phyloP scores from a whole-genome alignment of 805 yeast species.

The Saturnispora dispora region DNA sequence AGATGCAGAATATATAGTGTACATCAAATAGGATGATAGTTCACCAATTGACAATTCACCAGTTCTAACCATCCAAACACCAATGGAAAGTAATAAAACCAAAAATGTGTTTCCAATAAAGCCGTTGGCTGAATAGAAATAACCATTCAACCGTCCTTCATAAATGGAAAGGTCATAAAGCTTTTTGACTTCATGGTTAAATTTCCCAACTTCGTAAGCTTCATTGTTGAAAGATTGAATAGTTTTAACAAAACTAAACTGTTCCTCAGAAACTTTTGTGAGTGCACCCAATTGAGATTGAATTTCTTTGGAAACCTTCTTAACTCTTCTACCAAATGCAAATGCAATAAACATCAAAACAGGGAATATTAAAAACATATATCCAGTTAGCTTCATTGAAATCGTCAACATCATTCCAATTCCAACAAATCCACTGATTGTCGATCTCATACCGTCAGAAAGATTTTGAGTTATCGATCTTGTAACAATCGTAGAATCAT shows the following conservation, averaged over 20 bases:
- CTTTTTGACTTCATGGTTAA: conserved; percentile 60
- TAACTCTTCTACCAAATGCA: conserved; percentile 72
- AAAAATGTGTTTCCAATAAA: conserved; percentile 76
- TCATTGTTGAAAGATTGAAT: conserved; percentile 91
- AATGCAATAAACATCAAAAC: conserved; percentile 73
- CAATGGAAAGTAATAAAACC: conserved; percentile 67
- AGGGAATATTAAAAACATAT: conserved; percentile 75
- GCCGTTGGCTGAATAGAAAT: conserved; percentile 71
- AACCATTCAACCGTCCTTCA: conserved; percentile 74
- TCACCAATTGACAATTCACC: conserved; percentile 84
- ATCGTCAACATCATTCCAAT: conserved; percentile 86
- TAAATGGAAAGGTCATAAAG: conserved; percentile 58
- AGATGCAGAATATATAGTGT: conserved; percentile 89
- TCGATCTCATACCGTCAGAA: conserved; percentile 84
- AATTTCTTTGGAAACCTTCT: conserved; percentile 61
- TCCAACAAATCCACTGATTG: conserved; percentile 78
- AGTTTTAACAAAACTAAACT: conserved; percentile 73
- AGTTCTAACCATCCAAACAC: conserved; percentile 68
- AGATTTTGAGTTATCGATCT: conserved; percentile 80
- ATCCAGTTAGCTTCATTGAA: conserved; percentile 71
- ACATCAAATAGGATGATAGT: conserved; percentile 87
- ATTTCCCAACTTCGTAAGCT: conserved; percentile 61
- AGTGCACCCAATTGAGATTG: conserved; percentile 80
- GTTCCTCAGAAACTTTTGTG: conserved; percentile 88
- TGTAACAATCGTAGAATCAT: conserved; percentile 83